Conservation (phyloP, 1,284 basidiomycete genomes). For the Cryptococcus wingfieldii region DNA sequence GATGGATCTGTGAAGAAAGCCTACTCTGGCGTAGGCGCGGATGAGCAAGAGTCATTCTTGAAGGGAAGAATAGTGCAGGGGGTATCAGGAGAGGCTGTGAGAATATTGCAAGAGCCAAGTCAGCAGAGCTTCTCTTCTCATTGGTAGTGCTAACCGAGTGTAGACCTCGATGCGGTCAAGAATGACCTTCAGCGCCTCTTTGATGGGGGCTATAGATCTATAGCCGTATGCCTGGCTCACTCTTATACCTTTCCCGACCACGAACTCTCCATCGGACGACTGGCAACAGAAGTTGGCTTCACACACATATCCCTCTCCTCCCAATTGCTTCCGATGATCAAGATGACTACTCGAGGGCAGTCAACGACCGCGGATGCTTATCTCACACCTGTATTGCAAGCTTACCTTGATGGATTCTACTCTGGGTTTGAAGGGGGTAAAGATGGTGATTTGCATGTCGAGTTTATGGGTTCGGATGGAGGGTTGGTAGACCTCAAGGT, state of each 20-base stretch:
- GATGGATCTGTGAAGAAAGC: slow-evolving; percentile 60
- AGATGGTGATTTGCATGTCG: slow-evolving; percentile 40
- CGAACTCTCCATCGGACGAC: slow-evolving; percentile 65
- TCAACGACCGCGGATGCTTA: slow-evolving; percentile 95
- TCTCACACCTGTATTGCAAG: slow-evolving; percentile 79
- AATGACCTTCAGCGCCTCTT: slow-evolving; percentile 19
- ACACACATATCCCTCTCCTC: slow-evolving; percentile 82
- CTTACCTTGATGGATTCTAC: slow-evolving; percentile 92
- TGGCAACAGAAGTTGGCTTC: slow-evolving; percentile 79
- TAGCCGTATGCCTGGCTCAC: slow-evolving; percentile 25
- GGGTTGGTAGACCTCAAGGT: slow-evolving; percentile 67
- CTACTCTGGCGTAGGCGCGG: slow-evolving; percentile 56
- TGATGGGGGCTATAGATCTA: slow-evolving; percentile 21
- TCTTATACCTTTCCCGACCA: slow-evolving; percentile 52
- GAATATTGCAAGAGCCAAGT: slow-evolving; percentile 74
- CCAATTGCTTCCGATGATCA: slow-evolving; percentile 84
- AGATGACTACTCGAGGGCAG: slow-evolving; percentile 85
- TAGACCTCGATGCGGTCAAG: slow-evolving; percentile 11
- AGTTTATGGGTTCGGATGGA: slow-evolving; percentile 83
- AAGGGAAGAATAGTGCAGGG: slow-evolving; percentile 62
- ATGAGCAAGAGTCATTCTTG: slow-evolving; percentile 44
- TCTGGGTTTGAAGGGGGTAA: slow-evolving; percentile 67
- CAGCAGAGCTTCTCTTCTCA: slow-evolving; percentile 6
- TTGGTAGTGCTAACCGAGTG: neutral
- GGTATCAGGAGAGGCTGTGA: slow-evolving; percentile 84